Evolutionary conservation across 345 rosid species (phyloP), one percentile per base, ranked within the genome.

Genomic region (Euphorbia peplus): DNA sequence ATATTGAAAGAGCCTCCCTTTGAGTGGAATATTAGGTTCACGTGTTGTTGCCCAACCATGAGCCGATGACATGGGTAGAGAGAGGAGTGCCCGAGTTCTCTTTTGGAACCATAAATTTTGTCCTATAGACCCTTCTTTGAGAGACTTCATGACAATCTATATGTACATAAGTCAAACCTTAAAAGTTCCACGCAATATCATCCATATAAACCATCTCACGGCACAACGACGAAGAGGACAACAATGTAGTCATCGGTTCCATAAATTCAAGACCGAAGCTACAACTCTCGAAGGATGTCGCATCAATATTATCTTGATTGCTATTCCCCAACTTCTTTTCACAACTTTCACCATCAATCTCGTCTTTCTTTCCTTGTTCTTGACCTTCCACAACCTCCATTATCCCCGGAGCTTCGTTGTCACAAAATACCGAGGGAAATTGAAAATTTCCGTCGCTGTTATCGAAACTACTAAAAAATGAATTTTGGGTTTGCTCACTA

Each of bases 141-240:
- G 18, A 11, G 50, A 4, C 11, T 39, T 11, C 42, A 39, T 39
- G 11, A 2, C 6, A 8, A 1, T 11, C 11, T 39, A 4, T 39
- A 8, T 28, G 48, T 16, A 51, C 2, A 46, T 28, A 44, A 2
- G 26, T 8, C 50, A 42, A 19, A 47, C 54, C 66, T 70, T 82
- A 82, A 70, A 82, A 82, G 76, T 70, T 77, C 86, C 86, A 82
- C 58, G 76, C 73, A 55, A 79, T 63, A 70, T 82, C 86, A 77
- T 80, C 86, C 63, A 80, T 67, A 18, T 73, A 71, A 67, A 50
- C 32, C 21, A 82, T 64, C 66, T 79, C 81, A 15, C 74, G 72
- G 65, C 72, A 71, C 29, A 56, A 26, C 25, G 76, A 66, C 59
- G 80, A 67, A 41, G 69, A 68, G 26, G 77, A 60, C 56, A 77